Conservation (phyloP, 495 filamentous ascomycete genomes). For the Neurospora hispaniola region DNA sequence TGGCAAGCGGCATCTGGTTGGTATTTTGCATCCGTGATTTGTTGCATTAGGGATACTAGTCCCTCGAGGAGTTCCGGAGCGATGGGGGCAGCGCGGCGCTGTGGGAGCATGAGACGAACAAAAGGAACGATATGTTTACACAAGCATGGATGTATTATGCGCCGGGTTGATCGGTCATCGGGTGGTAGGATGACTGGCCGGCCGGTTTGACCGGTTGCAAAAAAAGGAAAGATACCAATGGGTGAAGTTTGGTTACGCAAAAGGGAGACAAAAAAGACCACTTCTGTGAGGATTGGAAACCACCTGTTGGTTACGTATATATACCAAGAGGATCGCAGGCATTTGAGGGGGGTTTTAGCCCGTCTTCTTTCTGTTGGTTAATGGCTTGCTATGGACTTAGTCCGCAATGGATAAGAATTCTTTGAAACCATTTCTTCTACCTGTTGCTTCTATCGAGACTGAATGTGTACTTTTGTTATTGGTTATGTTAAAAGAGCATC, state of each 20-base stretch:
- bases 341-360: background rate
- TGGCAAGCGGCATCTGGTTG: background rate
- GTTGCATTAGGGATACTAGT: background rate
- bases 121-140: background rate
- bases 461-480: background rate
- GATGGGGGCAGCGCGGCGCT: background rate
- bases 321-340: background rate
- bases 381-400: background rate
- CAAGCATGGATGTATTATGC: background rate
- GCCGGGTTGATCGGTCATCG: background rate
- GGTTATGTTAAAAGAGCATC: no score
- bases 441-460: background rate
- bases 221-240: background rate
- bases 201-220: background rate
- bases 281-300: background rate
- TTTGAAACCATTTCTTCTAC: background rate
- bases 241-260: background rate
- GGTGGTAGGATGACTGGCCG: background rate
- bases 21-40: background rate
- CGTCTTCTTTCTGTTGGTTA: background rate
- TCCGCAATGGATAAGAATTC: background rate
- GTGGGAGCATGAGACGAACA: background rate
- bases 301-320: background rate
- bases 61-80: background rate
- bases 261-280: background rate